Conservation (phyloP, 169 alveolate genomes). For the Plasmodium gonderi region DNA sequence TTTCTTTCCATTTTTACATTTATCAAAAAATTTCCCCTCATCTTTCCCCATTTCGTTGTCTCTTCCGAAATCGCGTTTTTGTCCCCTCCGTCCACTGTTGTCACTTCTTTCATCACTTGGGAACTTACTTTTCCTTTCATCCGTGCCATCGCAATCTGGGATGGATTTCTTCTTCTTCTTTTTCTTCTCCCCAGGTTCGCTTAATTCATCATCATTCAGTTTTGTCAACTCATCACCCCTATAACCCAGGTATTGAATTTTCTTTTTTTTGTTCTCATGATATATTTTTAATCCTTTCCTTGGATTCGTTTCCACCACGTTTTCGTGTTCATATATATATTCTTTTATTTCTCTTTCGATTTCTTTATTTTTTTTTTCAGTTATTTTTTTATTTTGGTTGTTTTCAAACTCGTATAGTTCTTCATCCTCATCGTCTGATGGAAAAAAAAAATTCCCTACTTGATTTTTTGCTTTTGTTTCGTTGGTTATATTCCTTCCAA, state of each 20-base stretch:
- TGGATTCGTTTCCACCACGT: not conserved
- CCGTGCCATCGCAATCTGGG: not conserved
- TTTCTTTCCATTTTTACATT: not conserved
- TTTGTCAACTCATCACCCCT: conserved; percentile 58
- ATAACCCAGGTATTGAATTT: conserved; percentile 54
- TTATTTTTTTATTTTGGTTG: conserved; percentile 31
- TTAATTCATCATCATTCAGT: not conserved
- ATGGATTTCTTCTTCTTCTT: not conserved
- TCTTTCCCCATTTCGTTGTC: conserved; percentile 8
- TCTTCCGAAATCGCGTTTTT: not conserved
- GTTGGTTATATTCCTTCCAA: not conserved
- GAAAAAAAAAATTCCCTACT: not conserved
- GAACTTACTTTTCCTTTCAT: too few species aligned
- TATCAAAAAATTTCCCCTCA: not conserved
- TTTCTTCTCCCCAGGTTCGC: not conserved
- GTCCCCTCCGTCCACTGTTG: too few species aligned
- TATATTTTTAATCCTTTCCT: not conserved
- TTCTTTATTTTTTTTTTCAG: conserved; percentile 29
- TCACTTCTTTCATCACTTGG: too few species aligned
- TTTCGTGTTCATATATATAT: conserved; percentile 45
- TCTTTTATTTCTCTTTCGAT: conserved; percentile 51
- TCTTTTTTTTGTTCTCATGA: not conserved
- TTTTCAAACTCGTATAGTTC: conserved; percentile 25
- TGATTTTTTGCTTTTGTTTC: conserved; percentile 1
- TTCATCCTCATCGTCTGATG: conserved; percentile 54